Base-by-base conservation (phyloP, 257 asterid species). In the Jasminum sambac region DNA sequence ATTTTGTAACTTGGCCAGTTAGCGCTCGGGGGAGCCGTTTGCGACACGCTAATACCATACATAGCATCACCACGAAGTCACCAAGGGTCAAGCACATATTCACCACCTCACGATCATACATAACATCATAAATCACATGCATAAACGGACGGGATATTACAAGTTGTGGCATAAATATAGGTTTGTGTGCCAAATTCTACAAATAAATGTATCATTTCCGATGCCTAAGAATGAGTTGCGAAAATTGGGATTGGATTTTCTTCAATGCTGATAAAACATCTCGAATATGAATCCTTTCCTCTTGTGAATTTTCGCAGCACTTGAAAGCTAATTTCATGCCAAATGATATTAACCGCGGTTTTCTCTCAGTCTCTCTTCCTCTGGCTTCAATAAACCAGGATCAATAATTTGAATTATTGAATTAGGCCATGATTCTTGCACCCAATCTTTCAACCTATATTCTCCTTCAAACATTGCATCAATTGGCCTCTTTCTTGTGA, bases 281-380 rank as follows among this genome's bases (percentile, higher is more conserved):
- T 46, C 63, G 76, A 66, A 78, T 77, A 57, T 68, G 72, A 60
- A 72, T 70, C 77, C 82, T 84, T 43, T 77, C 79, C 23, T 59
- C 73, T 9, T 79, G 81, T 12, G 59, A 61, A 37, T 84, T 79
- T 3, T 48, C 34, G 16, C 74, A 75, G 77, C 89, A 84, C 34
- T 73, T 71, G 63, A 80, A 67, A 61, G 84, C 82, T 74, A 82
- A 71, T 39, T 82, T 77, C 76, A 80, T 5, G 14, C 79, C 65
- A 5, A 66, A 61, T 37, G 76, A 72, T 11, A 66, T 30, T 67
- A 81, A 65, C 59, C 26, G 78, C 11, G 39, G 9, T 37, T 72
- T 79, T 1, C 39, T 25, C 3, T 66, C 17, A 68, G 39, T 7
- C 40, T 44, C 41, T 40, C 74, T 0, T 77, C 77, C 25, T 14